Percentiles rank a stretch among this genome's conserved stretches.
Evolutionary conservation across 371 early-diverging fungal species (phyloP).

Genomic region (Umbelopsis sp.): DNA sequence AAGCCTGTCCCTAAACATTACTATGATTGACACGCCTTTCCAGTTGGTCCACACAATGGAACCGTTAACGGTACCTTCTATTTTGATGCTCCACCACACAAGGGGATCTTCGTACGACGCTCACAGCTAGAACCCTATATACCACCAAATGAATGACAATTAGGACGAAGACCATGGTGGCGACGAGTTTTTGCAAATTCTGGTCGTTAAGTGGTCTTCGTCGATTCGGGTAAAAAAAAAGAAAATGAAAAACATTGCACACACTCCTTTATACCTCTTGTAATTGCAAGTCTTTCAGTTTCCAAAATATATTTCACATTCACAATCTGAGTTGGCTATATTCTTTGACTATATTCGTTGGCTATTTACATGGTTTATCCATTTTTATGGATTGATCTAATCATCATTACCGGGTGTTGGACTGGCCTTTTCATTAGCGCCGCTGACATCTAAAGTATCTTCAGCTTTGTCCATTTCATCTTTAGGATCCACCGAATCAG

Average conservation of each 20-base stretch:
- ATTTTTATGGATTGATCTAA: not conserved
- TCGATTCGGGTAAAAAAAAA: not conserved
- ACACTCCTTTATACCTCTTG: not conserved
- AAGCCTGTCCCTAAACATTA: too few relatives aligned
- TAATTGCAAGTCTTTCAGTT: too few relatives aligned
- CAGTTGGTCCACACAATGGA: conserved; percentile 9
- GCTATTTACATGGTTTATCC: too few relatives aligned
- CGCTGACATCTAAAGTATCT: conserved; percentile 11
- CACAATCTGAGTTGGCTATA: too few relatives aligned
- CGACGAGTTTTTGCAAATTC: conserved; percentile 10
- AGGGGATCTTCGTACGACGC: conserved; percentile 4
- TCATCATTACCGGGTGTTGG: conserved; percentile 6
- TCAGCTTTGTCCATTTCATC: conserved; percentile 9
- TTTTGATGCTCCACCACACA: conserved; percentile 14
- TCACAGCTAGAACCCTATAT: conserved; percentile 7
- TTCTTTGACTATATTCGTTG: too few relatives aligned
- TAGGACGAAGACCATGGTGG: conserved; percentile 17
- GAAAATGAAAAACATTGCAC: not conserved
- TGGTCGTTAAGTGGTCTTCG: conserved; percentile 13
- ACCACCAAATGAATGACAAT: conserved; percentile 15
- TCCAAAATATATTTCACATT: too few relatives aligned
- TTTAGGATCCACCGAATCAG: conserved; percentile 6
- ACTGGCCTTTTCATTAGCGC: conserved; percentile 9
- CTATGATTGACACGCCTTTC: not conserved
- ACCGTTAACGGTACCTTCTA: conserved; percentile 2